Base-by-base conservation (phyloP, 2,329 filamentous ascomycete species). In the Aspergillus sp. region DNA sequence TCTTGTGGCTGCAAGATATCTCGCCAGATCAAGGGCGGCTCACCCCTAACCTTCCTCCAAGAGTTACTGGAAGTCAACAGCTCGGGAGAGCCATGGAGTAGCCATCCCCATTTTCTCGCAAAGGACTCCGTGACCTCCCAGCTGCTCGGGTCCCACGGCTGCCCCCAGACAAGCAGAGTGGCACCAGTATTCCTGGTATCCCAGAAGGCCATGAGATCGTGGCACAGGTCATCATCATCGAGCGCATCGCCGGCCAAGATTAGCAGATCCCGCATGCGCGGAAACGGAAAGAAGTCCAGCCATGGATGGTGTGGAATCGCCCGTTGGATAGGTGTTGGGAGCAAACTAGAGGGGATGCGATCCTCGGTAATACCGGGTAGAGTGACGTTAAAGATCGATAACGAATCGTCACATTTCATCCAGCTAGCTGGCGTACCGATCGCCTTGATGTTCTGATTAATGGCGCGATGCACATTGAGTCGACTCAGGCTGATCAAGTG, bases 51-150 rank as follows among this genome's bases (percentile, higher is more conserved):
- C 5, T 50, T 50, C 2, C 66, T 57, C 66, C 66, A 68, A 13
- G 47, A 25, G 55, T 68, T 67, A 4, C 61, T 68, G 4, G 61
- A 53, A 14, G 57, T 47, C 49, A 68, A 45, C 17, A 67, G 38
- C 36, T 63, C 63, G 1, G 60, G 57, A 52, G 60, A 66, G 1
- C 64, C 65, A n/a, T 56, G 44, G 0, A 68, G 57, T 19, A 66
- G 45, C 64, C 63, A 67, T 5, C 57, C 55, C 76, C 77, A 82
- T 56, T 79, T 81, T 38, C 63, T 64, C 2, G 76, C 56, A 56
- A 83, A 81, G 0, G 54, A 51, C 7, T 71, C 68, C 0, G 71
- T 79, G 1, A 76, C 66, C 56, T 82, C 80, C 80, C 79, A 82
- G 9, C 70, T 74, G 0, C 55, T 54, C 2, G 67, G 50, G 32